Base-by-base conservation (phyloP, 768 basidiomycete species). In the Boletus rex-veris region DNA sequence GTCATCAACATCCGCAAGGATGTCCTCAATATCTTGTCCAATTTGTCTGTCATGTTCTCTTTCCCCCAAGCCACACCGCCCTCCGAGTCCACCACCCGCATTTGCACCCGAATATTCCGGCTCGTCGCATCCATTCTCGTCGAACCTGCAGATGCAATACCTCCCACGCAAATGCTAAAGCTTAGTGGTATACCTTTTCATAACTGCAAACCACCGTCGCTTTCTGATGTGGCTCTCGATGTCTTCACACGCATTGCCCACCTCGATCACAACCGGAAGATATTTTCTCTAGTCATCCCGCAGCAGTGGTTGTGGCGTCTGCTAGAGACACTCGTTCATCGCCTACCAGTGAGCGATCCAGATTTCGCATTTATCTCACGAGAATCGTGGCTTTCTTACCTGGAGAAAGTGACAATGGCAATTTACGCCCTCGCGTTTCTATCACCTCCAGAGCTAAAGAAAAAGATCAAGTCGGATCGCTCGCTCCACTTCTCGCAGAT, bases 361-460 rank as follows among this genome's bases (percentile, higher is more conserved):
- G 93, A 97, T 70, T 90, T 91, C 67, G 72, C 83, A 63, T 71
- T 88, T 57, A 71, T 83, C 60, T 71, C 74, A 50, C 76, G 82
- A 58, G 86, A 90, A 64, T 64, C 73, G 19, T 92, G 90, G 85
- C 68, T 94, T 42, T 82, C 83, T 39, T 88, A 91, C 68, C 71
- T 90, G 57, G 90, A 95, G 75, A 89, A 88, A 60, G 73, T 78
- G 48, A 76, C 88, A 43, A 82, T 94, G 77, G 80, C 82, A n/a
- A 79, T 97, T 39, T 98, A 97, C 73, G 86, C 86, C 36, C 74
- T 98, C 58, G 82, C 86, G 21, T 98, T 93, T 76, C 75, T 95
- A 50, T 83, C 92, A 4, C 80, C 92, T 2, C 84, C 86, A 4
- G 76, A 80, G 26, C 65, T 95, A 57, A 93, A 95, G 73, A 75